Evolutionary conservation across 2,329 filamentous ascomycete species (phyloP), one percentile per base, ranked within the genome.

Genomic region (Aspergillus ochraceus): DNA sequence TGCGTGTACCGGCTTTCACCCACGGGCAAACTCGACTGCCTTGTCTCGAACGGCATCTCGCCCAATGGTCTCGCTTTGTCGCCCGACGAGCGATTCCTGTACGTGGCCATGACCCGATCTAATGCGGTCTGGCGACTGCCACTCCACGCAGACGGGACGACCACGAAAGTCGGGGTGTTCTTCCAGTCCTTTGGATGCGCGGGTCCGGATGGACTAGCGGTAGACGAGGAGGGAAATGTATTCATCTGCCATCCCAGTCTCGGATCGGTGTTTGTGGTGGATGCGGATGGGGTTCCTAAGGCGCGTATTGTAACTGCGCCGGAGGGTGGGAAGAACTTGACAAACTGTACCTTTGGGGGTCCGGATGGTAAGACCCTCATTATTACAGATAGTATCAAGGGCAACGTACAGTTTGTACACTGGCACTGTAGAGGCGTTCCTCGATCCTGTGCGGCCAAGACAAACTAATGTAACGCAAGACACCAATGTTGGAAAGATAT

Each of bases 81-180:
- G 1, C 66, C 67, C 4, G 76, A 80, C 53, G 77, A 79, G 55
- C 68, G 69, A 2, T 75, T 77, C 24, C 59, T 80, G 3, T 77
- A 75, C 29, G 76, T 80, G 0, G 77, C 76, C 36, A 69, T 68
- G 62, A 68, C 66, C 52, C 65, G 66, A 0, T 69, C 74, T 2
- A 79, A 80, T 56, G 68, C 77, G n/a, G 76, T 80, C 2, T 79
- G 76, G 77, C 68, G 75, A 1, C 57, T 78, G 0, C 77, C 76
- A 0, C 68, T 79, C 0, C 73, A 79, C 55, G 57, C 66, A 1
- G 74, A 80, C 52, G 76, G 77, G 0, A 74, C 74, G 0, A 76
- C 74, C 0, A 74, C 75, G 1, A 79, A 79, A 56, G 74, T 58
- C 0, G 77, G 75, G 0, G 60, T 77, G 0, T 79, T 79, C 57